Conservation (phyloP, 225 moss, liverwort and hornwort species). For the Straminergon stramineum region DNA sequence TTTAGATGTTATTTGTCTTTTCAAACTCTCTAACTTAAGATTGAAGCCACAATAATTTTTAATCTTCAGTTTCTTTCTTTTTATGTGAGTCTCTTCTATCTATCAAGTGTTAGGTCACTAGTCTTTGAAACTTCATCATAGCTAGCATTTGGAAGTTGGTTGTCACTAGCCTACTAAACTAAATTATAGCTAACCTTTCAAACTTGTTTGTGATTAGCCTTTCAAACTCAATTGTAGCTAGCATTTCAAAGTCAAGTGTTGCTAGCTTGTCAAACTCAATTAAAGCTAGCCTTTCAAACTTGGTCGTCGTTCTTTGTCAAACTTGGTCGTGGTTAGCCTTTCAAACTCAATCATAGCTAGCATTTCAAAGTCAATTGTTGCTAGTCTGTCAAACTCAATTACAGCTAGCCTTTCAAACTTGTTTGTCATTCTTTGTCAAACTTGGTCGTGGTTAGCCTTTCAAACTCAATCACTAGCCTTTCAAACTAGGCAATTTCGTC, state of each 20-base stretch:
- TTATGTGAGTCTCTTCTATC: not conserved
- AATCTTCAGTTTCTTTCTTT: not conserved
- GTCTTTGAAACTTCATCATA: not conserved
- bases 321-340: not conserved
- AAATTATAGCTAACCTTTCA: not conserved
- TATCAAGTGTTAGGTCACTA: not conserved
- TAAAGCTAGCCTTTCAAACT: too few relatives aligned
- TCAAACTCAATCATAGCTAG: not conserved
- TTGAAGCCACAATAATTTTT: not conserved
- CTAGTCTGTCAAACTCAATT: not conserved
- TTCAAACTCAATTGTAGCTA: too few relatives aligned
- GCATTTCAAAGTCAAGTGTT: too few relatives aligned
- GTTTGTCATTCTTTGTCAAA: not conserved
- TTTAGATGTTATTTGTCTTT: not conserved
- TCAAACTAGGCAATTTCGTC: not conserved
- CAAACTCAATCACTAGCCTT: not conserved
- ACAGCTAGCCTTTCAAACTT: not conserved
- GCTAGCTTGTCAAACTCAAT: too few relatives aligned
- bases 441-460: not conserved
- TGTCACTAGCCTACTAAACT: rapidly evolving
- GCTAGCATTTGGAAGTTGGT: not conserved
- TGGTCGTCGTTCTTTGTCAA: too few relatives aligned
- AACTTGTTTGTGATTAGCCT: too few relatives aligned
- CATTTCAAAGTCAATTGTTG: not conserved
- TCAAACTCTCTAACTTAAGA: not conserved